Base-by-base conservation (phyloP, 164 flowering plant genomes). In the Tetracentron sinense region DNA sequence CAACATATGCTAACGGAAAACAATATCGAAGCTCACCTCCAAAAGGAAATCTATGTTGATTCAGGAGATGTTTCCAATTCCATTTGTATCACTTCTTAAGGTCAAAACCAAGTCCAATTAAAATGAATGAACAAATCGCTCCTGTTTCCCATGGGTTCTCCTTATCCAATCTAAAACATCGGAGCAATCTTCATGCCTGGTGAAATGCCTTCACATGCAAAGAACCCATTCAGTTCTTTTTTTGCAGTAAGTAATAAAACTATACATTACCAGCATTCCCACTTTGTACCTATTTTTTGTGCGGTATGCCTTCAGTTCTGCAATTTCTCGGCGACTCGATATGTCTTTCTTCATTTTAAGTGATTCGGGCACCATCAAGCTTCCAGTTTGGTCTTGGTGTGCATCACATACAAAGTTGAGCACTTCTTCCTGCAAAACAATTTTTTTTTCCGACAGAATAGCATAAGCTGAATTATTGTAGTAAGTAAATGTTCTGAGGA, bases 121-220 rank as follows among this genome's bases (percentile, higher is more conserved):
- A 52, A 61, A 23, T 60, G 53, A 72, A 56, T 22, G 54, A 62
- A 61, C 42, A 30, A 35, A 59, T 48, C 29, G 59, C 29, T 44
- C 31, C 4, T 21, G 46, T 65, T 69, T 70, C 21, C 64, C 62
- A 65, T 85, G 87, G 63, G 81, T 84, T 64, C 66, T 71, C 67
- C 56, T 66, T 65, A 92, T 79, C 98, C 95, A 88, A 54, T 86
- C 81, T 38, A 92, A 76, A 69, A 88, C 61, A 44, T 68, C 78
- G 23, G 74, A 64, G 67, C 94, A 89, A 66, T 89, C 92, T 73
- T 80, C 83, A 1, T 72, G 84, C 11, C 62, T 58, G 20, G 78
- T 56, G 54, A 89, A 89, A 63, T 78, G 78, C 84, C 97, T 92
- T 65, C 77, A 77, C 25, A 67, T 50, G 46, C 59, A 63, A 64